These are phyloP conservation scores for Yarrowia yakushimensis DNA, from an alignment of 805 yeast genomes.

Conservation along the genomic window DNA sequence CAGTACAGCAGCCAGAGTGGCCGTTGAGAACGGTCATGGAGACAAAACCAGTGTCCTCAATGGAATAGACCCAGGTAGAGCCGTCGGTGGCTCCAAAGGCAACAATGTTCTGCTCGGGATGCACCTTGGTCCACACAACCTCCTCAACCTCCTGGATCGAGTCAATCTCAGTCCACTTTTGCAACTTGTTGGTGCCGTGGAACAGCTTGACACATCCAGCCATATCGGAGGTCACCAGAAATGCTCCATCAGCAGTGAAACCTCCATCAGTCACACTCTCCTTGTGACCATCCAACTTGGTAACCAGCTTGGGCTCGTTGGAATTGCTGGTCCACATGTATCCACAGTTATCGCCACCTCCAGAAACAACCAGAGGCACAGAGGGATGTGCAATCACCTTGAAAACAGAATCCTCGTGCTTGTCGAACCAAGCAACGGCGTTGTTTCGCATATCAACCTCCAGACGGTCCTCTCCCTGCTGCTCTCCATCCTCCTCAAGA, in stretches of 20 bases:
- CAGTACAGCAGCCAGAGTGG: conserved; percentile 77
- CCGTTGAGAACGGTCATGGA: conserved; percentile 42
- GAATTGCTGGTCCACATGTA: conserved; percentile 82
- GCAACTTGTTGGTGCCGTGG: conserved; percentile 70
- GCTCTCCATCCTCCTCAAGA: background rate
- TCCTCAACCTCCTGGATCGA: conserved; percentile 87
- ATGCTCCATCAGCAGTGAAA: conserved; percentile 79
- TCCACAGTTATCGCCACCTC: conserved; percentile 92
- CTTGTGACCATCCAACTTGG: conserved; percentile 72
- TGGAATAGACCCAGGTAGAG: conserved; percentile 87
- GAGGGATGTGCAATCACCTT: conserved; percentile 78
- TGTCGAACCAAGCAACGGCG: conserved; percentile 84
- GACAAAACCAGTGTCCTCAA: conserved; percentile 44
- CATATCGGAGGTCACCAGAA: conserved; percentile 90
- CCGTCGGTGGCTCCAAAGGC: conserved; percentile 94
- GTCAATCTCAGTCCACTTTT: conserved; percentile 70
- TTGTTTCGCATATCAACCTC: conserved; percentile 88
- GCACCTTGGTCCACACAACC: conserved; percentile 75
- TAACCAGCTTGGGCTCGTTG: conserved; percentile 75
- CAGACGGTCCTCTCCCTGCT: conserved; percentile 34
- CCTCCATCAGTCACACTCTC: conserved; percentile 86
- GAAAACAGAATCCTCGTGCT: conserved; percentile 84
- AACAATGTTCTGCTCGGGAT: conserved; percentile 71
- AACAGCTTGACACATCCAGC: conserved; percentile 76
- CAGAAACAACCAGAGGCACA: conserved; percentile 79